phyloP scores from a whole-genome alignment of 345 rosid species.

The Mercurialis annua region DNA sequence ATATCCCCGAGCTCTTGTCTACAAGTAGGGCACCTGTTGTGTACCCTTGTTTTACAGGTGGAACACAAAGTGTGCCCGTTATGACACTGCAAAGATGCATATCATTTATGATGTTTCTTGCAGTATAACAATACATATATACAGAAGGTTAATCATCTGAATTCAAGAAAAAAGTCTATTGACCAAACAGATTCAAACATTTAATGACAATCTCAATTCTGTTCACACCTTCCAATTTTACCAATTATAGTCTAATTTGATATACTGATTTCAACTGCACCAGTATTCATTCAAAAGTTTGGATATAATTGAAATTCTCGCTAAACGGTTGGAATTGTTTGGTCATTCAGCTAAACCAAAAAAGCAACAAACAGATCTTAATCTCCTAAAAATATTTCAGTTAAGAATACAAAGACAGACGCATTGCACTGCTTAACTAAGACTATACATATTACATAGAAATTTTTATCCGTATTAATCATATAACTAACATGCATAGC shows the following conservation, averaged over 20 bases:
- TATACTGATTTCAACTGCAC: no score
- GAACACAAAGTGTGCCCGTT: slow-evolving; percentile 82
- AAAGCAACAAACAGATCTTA: background rate
- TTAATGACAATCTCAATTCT: no score
- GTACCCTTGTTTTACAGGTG: slow-evolving; percentile 75
- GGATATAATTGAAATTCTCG: no score
- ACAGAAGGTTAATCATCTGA: background rate
- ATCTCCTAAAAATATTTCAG: no score
- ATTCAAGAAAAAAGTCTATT: no score
- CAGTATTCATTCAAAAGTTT: no score
- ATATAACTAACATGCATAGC: background rate
- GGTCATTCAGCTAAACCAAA: background rate
- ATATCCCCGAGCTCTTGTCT: slow-evolving; percentile 81
- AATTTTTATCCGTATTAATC: background rate
- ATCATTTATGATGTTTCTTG: background rate
- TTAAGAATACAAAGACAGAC: background rate
- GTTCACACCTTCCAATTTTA: no score
- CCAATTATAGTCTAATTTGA: no score
- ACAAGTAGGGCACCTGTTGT: slow-evolving; percentile 74
- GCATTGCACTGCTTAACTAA: background rate
- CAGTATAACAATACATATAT: background rate
- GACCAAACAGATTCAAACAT: no score
- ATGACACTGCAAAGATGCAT: slow-evolving; percentile 53
- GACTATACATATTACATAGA: background rate
- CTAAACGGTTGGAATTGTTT: no score